These are phyloP conservation scores for Penicillium corylophilum DNA, from an alignment of 2,329 filamentous ascomycete species.

Conservation along the genomic window DNA sequence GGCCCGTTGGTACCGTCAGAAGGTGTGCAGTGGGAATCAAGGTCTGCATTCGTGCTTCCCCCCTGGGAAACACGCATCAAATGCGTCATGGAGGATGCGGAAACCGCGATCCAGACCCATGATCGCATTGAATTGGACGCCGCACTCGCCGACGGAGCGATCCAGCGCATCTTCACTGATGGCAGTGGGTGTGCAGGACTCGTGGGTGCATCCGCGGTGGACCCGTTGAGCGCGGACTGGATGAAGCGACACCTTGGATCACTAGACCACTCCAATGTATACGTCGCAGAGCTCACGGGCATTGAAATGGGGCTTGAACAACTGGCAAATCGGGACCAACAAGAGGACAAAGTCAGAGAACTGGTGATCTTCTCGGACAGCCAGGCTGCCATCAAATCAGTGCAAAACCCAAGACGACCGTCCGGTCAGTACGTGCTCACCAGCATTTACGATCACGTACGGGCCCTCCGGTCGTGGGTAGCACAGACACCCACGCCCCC, in stretches of 20 bases:
- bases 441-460: not conserved
- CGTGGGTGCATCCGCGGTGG: not conserved
- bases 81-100: not conserved
- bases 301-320: no score
- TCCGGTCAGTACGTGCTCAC: not conserved
- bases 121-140: not conserved
- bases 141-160: no score
- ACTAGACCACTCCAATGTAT: no score
- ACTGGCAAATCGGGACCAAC: no score
- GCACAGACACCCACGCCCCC: not conserved
- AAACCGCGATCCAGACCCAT: not conserved
- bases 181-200: not conserved
- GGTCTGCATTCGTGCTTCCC: not conserved
- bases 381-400: not conserved
- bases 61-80: not conserved
- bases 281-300: no score
- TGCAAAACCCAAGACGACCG: not conserved
- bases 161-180: not conserved
- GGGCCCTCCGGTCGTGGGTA: not conserved
- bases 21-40: not conserved
- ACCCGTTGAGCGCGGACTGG: no score
- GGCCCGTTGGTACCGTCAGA: not conserved
- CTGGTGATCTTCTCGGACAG: slow-evolving; percentile 1
- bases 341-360: no score
- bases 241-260: no score